Evolutionary conservation across 495 filamentous ascomycete genomes (phyloP).

Genomic region (Poronia punctata): DNA sequence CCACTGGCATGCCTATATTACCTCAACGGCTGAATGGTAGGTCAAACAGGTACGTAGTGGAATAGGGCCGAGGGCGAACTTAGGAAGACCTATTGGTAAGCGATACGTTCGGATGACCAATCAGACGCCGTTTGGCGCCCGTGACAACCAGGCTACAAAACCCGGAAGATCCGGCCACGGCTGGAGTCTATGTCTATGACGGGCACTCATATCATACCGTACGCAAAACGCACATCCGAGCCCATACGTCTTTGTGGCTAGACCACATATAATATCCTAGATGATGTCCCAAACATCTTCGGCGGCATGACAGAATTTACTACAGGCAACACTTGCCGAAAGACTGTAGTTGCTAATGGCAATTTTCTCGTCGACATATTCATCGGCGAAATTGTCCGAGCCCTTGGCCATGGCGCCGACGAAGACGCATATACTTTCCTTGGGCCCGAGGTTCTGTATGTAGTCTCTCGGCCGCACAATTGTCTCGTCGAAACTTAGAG

Average conservation of each 20-base stretch:
- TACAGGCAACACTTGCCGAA: constrained; percentile 94
- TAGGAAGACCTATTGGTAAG: too few relatives aligned
- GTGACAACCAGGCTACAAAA: too few relatives aligned
- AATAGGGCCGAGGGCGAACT: too few relatives aligned
- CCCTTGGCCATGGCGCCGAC: constrained; percentile 99
- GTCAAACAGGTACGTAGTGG: too few relatives aligned
- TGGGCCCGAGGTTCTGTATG: constrained; percentile 63
- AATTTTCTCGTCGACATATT: constrained; percentile 92
- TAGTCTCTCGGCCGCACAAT: constrained; percentile 87
- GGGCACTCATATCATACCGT: constrained; percentile 22
- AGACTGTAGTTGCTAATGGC: constrained; percentile 97
- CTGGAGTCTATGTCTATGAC: too few relatives aligned
- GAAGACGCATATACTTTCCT: constrained; percentile 94
- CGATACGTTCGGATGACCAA: too few relatives aligned
- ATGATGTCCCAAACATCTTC: constrained; percentile 95
- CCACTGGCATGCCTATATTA: too few relatives aligned
- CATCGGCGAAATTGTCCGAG: constrained; percentile 88
- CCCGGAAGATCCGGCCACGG: too few relatives aligned
- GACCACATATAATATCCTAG: constrained; percentile 33
- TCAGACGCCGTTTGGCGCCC: too few relatives aligned
- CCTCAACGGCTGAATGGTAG: too few relatives aligned
- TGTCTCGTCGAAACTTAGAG: constrained; percentile 82
- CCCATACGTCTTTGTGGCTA: too few relatives aligned
- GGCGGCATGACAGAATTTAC: constrained; percentile 97
- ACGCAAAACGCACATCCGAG: too few relatives aligned